Base-by-base conservation (phyloP, 1,284 basidiomycete genomes). In the Phlebopus sp. region DNA sequence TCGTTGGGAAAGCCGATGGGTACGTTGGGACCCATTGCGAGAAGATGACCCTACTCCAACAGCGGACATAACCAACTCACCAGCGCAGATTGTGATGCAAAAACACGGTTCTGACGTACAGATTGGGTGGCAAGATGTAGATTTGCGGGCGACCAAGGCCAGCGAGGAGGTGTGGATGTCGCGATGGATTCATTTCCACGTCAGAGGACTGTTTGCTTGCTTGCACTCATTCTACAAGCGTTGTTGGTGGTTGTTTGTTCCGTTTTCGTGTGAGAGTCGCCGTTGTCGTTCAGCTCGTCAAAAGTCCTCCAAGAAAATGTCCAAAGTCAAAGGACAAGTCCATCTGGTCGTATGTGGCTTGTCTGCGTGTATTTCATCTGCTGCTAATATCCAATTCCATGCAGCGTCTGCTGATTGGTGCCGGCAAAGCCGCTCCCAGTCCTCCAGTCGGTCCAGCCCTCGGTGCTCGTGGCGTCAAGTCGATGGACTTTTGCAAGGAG, bases 401-500 rank as follows among this genome's bases (percentile, higher is more conserved):
- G 41, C 44, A 62, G 92, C 88, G 94, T 62, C 77, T 98, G 44
- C 76, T 97, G 42, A 86, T 98, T 45, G 84, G 87, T 42, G 96
- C 96, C 30, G 95, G 94, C 36, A 97, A 97, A 68, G 96, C 96
- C 30, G 87, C 93, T 19, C 95, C 96, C 17, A 92, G 93, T 47
- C 96, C 96, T 40, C 96, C 96, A 15, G 90, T 99, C 44, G 97
- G 96, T 59, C 96, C 97, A 46, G 95, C 95, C 17, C 83, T 98
- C 44, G 97, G 97, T 76, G 95, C 97, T 55, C 86, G 93, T 64
- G 97, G 97, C 62, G 94, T 99, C 57, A 98, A 98, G 73, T 96
- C 95, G 15, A 99, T 99, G 86, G 97, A 99, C 74, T 99, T 99
- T 68, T 97, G 94, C 76, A 99, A 98, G 69, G 93, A 96, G 67